phyloP scores from a whole-genome alignment of 306 rosid species.

The Adenanthera pavonina region DNA sequence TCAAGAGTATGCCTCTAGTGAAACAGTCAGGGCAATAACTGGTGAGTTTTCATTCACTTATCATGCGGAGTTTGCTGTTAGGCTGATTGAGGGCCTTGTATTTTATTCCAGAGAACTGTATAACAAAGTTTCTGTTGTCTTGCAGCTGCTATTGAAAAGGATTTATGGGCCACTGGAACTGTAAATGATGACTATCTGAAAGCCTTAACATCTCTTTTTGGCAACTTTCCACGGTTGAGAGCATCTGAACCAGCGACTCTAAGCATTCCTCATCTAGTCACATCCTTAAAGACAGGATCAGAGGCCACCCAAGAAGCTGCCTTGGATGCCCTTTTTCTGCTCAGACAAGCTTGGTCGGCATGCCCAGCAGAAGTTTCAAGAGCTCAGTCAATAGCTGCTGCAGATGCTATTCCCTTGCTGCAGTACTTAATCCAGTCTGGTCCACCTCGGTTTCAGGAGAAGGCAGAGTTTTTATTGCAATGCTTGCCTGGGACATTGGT shows the following conservation, averaged over 20 bases:
- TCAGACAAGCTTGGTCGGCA: constrained; percentile 99
- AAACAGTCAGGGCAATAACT: constrained; percentile 95
- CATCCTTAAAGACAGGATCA: constrained; percentile 90
- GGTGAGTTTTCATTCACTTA: constrained; percentile 64
- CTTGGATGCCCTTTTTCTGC: constrained; percentile 90
- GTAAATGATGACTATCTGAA: constrained; percentile 95
- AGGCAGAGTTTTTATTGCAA: constrained; percentile 93
- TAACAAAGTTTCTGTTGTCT: constrained; percentile 39
- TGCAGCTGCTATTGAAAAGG: constrained; percentile 94
- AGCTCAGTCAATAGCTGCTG: constrained; percentile 97
- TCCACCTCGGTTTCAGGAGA: constrained; percentile 98
- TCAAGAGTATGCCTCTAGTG: constrained; percentile 99
- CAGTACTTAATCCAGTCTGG: constrained; percentile 97
- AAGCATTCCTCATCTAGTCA: constrained; percentile 96
- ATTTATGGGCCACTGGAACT: constrained; percentile 94
- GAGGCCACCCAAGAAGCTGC: constrained; percentile 99
- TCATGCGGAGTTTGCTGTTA: constrained; percentile 26
- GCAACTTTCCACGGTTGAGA: constrained; percentile 98
- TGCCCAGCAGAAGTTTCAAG: constrained; percentile 98
- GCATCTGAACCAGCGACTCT: constrained; percentile 98
- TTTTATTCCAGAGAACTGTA: not conserved
- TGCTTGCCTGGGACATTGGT: constrained; percentile 96
- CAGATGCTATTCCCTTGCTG: constrained; percentile 95
- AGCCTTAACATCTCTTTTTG: constrained; percentile 89
- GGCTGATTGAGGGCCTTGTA: not conserved